Conservation (phyloP, 2,329 filamentous ascomycete genomes). For the Diaporthe citriasiana region DNA sequence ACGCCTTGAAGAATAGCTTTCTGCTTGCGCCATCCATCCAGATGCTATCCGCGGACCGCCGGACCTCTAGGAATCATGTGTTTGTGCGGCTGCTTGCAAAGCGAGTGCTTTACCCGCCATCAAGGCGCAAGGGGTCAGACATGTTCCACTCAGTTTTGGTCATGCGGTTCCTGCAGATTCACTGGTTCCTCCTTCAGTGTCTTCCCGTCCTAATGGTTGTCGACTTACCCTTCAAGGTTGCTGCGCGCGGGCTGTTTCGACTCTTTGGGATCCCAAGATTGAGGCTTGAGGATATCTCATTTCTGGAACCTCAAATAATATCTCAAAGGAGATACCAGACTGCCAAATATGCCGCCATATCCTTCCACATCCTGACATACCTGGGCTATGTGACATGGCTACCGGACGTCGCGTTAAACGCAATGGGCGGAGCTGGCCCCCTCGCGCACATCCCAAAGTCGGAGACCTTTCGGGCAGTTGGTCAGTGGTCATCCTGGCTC, state of each 20-base stretch:
- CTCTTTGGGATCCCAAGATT: neutral
- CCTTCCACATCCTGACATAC: neutral
- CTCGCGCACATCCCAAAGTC: neutral
- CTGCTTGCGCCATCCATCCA: neutral
- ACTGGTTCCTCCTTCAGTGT: neutral
- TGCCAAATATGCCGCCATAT: neutral
- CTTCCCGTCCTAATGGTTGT: neutral
- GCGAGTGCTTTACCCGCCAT: neutral
- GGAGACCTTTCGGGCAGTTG: neutral
- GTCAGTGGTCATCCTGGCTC: constrained; percentile 1
- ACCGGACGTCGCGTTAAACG: neutral
- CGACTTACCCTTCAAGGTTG: neutral
- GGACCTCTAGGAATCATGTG: neutral
- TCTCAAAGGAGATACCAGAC: neutral
- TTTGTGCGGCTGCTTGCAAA: neutral
- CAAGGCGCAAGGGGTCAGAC: neutral
- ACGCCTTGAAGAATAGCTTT: neutral
- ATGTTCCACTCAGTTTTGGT: neutral
- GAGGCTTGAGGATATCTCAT: neutral
- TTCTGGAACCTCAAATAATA: neutral
- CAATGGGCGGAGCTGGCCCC: neutral
- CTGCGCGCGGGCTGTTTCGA: neutral
- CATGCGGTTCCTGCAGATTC: neutral
- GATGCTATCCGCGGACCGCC: neutral
- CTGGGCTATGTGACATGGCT: constrained; percentile 3